Base-by-base conservation (phyloP, 2,329 filamentous ascomycete species). In the Fusarium torreyae region DNA sequence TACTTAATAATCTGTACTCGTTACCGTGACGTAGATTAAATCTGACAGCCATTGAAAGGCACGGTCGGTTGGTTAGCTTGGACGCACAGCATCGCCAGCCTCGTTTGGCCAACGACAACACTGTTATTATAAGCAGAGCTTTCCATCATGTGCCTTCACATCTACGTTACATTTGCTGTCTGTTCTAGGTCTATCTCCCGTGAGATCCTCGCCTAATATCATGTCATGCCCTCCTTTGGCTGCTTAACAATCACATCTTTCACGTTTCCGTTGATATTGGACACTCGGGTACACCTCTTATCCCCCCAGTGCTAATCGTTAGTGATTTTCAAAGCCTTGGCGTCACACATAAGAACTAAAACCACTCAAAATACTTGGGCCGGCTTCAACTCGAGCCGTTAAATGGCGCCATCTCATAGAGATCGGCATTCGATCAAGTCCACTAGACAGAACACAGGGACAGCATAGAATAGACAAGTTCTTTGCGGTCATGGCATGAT, bases 121-220 rank as follows among this genome's bases (percentile, higher is more conserved):
- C 24, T 52, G 34, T 44, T 40, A 40, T 51, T 36, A 43, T 45
- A 51, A 63, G 52, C 63, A 48, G 18, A 39, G 36, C 44, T 48
- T 26, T n/a, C 15, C 26, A 18, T 22, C 26, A 61, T 26, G 49
- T 66, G 65, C 33, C 44, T 52, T 52, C 49, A 40, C 36, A 42
- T 49, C 40, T 42, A 49, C 48, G 66, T 68, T 61, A 44, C 66
- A 68, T 57, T 54, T 42, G 40, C 40, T 36, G 24, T 56, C 59
- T 51, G 39, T 60, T 58, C 33, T 57, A 46, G 66, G 49, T 42
- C 51, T 45, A 53, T 57, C 57, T 57, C 56, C 67, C 68, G 66
- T 57, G 22, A 46, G 51, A 69, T 70, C 66, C 56, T 54, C 58
- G 62, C 14, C 61, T 50, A 48, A 54, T 63, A 42, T 53, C 48